Base-by-base conservation (phyloP, 2,329 filamentous ascomycete genomes). In the Colletotrichum salicis region DNA sequence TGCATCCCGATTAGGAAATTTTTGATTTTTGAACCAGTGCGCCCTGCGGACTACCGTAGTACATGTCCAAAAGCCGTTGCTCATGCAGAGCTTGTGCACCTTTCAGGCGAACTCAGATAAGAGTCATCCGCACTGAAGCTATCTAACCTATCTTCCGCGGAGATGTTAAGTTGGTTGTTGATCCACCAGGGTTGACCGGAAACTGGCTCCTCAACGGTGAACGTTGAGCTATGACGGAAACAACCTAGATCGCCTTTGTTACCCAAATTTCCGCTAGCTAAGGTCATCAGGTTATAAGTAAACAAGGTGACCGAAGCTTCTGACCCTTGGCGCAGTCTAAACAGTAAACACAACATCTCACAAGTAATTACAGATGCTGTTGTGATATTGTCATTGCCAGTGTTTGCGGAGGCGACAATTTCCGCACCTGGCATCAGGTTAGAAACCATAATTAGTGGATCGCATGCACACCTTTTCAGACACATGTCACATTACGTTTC, bases 401-500 rank as follows among this genome's bases (percentile, higher is more conserved):
- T 2, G 13, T 3, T 2, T 12, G 29, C 33, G 6, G 31, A 64
- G 66, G 60, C 60, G 60, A 64, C 10, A 59, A 57, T 15, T 56
- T 29, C 63, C 63, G 8, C 22, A 56, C 10, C 51, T 33, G 45
- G 51, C 10, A 10, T 19, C 13, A 55, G 13, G 8, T 12, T 13
- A 55, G 13, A 64, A 62, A 67, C 57, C 35, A 33, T 12, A 35
- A 57, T 51, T 51, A 70, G 67, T 70, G 63, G 63, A 61, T 13
- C 66, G 31, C 56, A 24, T 37, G 67, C 67, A 24, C 67, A 63
- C 67, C 67, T 63, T 70, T 70, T 41, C 3, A 31, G 10, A 52
- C 54, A 62, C 67, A 70, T 57, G 51, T 61, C 35, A 41, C 8
- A 45, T 35, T 48, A 19, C 41, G 41, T 48, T 19, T 11, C 41